These are phyloP conservation scores for Coniella vitis DNA, from an alignment of 2,329 filamentous ascomycete genomes.

Conservation along the genomic window DNA sequence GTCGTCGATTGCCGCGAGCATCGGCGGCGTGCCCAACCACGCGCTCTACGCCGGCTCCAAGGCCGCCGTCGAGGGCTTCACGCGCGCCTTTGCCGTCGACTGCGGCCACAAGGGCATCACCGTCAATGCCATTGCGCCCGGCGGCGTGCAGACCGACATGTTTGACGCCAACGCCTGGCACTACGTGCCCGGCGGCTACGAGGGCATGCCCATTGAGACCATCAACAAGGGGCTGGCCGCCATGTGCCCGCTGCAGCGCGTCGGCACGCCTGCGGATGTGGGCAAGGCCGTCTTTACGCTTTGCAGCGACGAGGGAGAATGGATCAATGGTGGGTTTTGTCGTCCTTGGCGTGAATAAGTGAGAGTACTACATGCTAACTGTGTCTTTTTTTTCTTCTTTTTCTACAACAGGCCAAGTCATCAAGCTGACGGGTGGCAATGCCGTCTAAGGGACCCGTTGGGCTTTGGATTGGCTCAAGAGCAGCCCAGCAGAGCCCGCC, in stretches of 20 bases:
- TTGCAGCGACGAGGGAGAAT: conserved; percentile 52
- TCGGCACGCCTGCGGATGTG: conserved; percentile 52
- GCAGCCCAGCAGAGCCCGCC: no score
- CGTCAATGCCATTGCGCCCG: conserved; percentile 66
- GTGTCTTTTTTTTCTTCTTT: no score
- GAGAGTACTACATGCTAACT: conserved; percentile 11
- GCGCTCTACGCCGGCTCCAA: conserved; percentile 66
- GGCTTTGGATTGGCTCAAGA: no score
- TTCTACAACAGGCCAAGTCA: conserved; percentile 27
- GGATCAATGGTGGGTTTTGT: conserved; percentile 52
- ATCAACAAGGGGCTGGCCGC: conserved; percentile 50
- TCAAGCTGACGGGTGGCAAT: conserved; percentile 33
- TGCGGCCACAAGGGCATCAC: conserved; percentile 62
- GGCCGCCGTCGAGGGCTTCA: conserved; percentile 66
- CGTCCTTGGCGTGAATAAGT: not conserved
- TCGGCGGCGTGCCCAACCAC: conserved; percentile 62
- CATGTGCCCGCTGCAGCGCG: conserved; percentile 52
- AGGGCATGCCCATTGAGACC: conserved; percentile 42
- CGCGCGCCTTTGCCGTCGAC: conserved; percentile 65
- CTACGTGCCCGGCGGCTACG: conserved; percentile 51
- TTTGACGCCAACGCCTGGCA: conserved; percentile 64
- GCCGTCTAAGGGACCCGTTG: conserved; percentile 19
- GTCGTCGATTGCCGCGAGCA: conserved; percentile 60
- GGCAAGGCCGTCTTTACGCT: conserved; percentile 50
- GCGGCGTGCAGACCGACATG: conserved; percentile 72